Evolutionary conservation across 805 yeast species (phyloP).

Genomic region (Priceomyces carsonii): DNA sequence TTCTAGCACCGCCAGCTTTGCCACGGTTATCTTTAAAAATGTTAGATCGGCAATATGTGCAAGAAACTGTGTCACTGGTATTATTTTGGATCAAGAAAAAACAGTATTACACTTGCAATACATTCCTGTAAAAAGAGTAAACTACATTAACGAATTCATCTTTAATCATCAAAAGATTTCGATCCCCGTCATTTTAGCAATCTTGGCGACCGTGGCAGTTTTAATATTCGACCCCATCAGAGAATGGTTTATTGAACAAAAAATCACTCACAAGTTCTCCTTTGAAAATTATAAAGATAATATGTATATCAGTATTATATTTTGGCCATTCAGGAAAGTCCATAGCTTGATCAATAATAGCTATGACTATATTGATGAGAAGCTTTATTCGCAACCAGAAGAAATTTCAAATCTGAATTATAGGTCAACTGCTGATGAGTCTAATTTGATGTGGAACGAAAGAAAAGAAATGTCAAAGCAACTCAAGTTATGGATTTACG

Average conservation of each 20-base stretch:
- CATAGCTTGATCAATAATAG: constrained; percentile 28
- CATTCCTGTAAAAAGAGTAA: constrained; percentile 54
- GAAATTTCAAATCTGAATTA: constrained; percentile 8
- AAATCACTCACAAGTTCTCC: constrained; percentile 62
- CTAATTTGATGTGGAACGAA: constrained; percentile 64
- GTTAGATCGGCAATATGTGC: constrained; percentile 79
- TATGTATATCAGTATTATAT: constrained; percentile 24
- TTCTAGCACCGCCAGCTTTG: constrained; percentile 46
- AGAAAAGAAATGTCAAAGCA: constrained; percentile 67
- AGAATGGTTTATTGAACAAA: constrained; percentile 71
- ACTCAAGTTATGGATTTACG: constrained; percentile 76
- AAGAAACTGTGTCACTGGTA: constrained; percentile 86
- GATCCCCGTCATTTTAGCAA: constrained; percentile 75
- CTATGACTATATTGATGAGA: constrained; percentile 38
- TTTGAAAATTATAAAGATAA: constrained; percentile 47
- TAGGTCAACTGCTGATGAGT: constrained; percentile 21
- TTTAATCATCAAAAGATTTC: constrained; percentile 79
- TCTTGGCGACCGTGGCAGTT: constrained; percentile 80
- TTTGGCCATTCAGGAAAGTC: constrained; percentile 27
- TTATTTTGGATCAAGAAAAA: constrained; percentile 56
- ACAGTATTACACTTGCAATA: constrained; percentile 70
- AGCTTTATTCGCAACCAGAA: constrained; percentile 12
- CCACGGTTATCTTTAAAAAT: constrained; percentile 56
- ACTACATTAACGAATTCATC: constrained; percentile 56
- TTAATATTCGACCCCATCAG: constrained; percentile 91